Conservation (phyloP, 1,139 yeast genomes). For the Geotrichum cucujoidarum region DNA sequence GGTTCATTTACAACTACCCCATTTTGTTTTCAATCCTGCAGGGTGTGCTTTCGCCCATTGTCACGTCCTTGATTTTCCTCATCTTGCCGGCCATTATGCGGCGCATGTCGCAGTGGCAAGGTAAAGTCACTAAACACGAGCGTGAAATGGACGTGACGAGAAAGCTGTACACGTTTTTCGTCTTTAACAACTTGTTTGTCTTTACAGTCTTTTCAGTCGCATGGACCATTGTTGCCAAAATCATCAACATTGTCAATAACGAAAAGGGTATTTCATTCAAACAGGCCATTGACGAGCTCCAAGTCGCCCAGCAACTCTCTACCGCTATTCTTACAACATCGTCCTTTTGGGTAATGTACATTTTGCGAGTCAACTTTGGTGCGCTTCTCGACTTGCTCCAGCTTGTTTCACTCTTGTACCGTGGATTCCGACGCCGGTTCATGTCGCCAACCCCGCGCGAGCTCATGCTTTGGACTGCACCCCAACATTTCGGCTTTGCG, state of each 20-base stretch:
- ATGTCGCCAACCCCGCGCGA: slow-evolving; percentile 40
- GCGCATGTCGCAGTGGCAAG: slow-evolving; percentile 39
- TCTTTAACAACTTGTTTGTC: slow-evolving; percentile 38
- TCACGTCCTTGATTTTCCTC: slow-evolving; percentile 38
- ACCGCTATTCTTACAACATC: slow-evolving; percentile 39
- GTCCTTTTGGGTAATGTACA: slow-evolving; percentile 43
- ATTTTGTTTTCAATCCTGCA: slow-evolving; percentile 37
- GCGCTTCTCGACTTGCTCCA: slow-evolving; percentile 37
- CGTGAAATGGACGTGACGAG: slow-evolving; percentile 40
- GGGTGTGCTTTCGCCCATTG: slow-evolving; percentile 39
- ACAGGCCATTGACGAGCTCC: slow-evolving; percentile 28
- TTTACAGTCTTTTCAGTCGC: slow-evolving; percentile 40
- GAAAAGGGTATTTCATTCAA: slow-evolving; percentile 26
- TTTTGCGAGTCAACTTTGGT: slow-evolving; percentile 37
- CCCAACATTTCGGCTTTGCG: slow-evolving; percentile 39
- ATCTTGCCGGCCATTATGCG: slow-evolving; percentile 39
- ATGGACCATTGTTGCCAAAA: slow-evolving; percentile 38
- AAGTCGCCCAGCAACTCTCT: slow-evolving; percentile 35
- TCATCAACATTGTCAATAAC: slow-evolving; percentile 27
- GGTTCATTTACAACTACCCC: slow-evolving; percentile 31
- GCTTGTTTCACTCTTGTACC: slow-evolving; percentile 30
- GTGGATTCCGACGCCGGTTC: slow-evolving; percentile 30
- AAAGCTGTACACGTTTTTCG: slow-evolving; percentile 39
- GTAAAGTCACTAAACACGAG: slow-evolving; percentile 37
- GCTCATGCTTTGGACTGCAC: slow-evolving; percentile 35